These are phyloP conservation scores for Beauveria pseudobassiana DNA, from an alignment of 2,329 filamentous ascomycete genomes.

Conservation along the genomic window DNA sequence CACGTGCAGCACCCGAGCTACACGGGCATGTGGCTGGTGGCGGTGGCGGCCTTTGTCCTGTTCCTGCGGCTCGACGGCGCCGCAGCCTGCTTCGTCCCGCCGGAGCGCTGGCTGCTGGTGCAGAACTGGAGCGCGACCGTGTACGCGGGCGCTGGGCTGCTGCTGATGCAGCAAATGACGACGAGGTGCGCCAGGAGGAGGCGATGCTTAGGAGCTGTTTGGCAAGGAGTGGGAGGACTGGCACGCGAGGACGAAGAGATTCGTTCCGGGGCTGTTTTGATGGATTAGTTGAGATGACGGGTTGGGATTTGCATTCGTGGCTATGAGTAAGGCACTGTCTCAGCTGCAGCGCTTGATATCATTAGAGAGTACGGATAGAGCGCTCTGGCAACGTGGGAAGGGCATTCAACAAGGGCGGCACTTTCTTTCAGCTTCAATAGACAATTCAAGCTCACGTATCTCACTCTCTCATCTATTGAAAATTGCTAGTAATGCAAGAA, in stretches of 20 bases:
- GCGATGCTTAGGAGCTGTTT: slow-evolving; percentile 8
- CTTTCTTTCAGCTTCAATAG: too few species aligned
- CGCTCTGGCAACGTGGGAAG: background rate
- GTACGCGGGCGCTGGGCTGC: background rate
- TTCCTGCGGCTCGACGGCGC: slow-evolving; percentile 21
- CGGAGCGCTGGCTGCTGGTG: background rate
- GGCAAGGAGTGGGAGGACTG: slow-evolving; percentile 10
- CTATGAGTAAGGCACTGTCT: too few species aligned
- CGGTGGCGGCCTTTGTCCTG: slow-evolving; percentile 24
- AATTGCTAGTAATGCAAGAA: too few species aligned
- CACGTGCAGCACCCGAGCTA: slow-evolving; percentile 48
- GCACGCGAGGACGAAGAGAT: slow-evolving; percentile 1
- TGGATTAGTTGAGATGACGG: background rate
- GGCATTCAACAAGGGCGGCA: too few species aligned
- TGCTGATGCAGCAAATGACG: background rate
- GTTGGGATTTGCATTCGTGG: background rate
- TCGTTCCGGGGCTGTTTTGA: background rate
- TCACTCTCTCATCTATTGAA: too few species aligned
- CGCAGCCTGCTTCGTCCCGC: background rate
- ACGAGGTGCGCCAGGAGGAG: slow-evolving; percentile 3
- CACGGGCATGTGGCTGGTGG: slow-evolving; percentile 31
- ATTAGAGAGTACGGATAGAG: background rate
- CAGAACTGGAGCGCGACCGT: background rate
- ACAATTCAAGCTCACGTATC: too few species aligned
- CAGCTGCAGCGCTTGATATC: background rate